These are phyloP conservation scores for Agaricus subrufescens DNA, from an alignment of 768 basidiomycete genomes.

Conservation along the genomic window DNA sequence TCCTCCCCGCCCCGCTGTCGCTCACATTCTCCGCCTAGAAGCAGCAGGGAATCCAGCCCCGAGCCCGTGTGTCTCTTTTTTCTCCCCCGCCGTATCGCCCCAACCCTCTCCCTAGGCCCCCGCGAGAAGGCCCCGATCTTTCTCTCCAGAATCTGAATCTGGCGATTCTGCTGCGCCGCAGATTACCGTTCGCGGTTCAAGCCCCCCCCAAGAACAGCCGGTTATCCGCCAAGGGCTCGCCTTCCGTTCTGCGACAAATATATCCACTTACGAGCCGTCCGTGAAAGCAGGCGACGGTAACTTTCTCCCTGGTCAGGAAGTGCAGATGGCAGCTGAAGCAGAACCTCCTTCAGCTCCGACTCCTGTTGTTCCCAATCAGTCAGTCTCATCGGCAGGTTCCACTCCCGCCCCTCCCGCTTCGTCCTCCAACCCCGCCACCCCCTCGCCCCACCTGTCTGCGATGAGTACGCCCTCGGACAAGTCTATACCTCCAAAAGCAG, in stretches of 20 bases:
- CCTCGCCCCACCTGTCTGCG: constrained; percentile 8
- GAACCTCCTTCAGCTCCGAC: constrained; percentile 13
- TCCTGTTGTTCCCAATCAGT: constrained; percentile 2
- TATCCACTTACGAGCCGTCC: constrained; percentile 40
- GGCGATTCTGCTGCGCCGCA: constrained; percentile 31
- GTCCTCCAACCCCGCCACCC: constrained; percentile 7
- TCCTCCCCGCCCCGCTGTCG: background rate
- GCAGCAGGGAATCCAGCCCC: constrained; percentile 55
- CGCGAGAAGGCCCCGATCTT: constrained; percentile 35
- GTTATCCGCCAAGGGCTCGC: constrained; percentile 57
- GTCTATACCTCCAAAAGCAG: background rate
- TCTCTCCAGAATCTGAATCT: constrained; percentile 44
- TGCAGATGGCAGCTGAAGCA: constrained; percentile 16
- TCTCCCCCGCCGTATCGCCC: background rate
- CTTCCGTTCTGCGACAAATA: constrained; percentile 29
- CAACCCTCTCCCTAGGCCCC: constrained; percentile 23
- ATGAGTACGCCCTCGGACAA: constrained; percentile 8
- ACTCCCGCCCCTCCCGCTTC: constrained; percentile 7
- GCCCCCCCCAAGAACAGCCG: constrained; percentile 44
- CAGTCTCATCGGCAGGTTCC: constrained; percentile 3
- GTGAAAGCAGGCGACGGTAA: constrained; percentile 19
- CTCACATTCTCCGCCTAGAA: constrained; percentile 28
- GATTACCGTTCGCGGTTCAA: constrained; percentile 39
- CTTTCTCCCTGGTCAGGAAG: constrained; percentile 56
- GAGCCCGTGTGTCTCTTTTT: constrained; percentile 30